A percentile compares a stretch with the other conserved stretches of the same genome.
Evolutionary conservation across 345 rosid species (phyloP).

Genomic region (Lenwebbia sp.): DNA sequence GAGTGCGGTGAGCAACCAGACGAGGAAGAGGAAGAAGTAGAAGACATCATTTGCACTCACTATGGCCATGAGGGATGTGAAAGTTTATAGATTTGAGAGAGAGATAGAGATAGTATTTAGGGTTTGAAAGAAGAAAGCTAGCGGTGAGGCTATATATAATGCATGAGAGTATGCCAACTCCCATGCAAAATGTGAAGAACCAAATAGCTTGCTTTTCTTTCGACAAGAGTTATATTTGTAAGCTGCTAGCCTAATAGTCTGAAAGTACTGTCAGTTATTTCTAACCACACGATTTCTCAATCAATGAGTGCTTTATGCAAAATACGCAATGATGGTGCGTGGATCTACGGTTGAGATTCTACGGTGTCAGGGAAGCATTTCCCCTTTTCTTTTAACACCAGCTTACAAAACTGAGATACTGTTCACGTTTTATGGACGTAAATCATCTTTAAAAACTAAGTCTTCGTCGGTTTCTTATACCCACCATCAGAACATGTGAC

Average conservation of each 20-base stretch:
- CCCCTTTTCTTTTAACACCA: background rate
- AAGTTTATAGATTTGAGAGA: background rate
- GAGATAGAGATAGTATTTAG: background rate
- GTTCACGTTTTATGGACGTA: background rate
- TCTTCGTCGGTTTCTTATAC: background rate
- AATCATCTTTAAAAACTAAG: background rate
- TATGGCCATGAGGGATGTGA: background rate
- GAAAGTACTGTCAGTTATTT: too few species aligned
- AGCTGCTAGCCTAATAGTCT: too few species aligned
- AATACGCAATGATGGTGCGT: too few species aligned
- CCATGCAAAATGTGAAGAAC: background rate
- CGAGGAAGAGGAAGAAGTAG: slow-evolving; percentile 1
- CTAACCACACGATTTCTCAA: too few species aligned
- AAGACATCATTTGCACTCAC: background rate
- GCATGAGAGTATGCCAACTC: background rate
- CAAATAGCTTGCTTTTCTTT: background rate
- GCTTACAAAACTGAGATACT: background rate
- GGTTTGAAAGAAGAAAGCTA: background rate
- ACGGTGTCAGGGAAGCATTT: too few species aligned
- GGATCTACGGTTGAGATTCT: too few species aligned
- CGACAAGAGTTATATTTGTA: background rate
- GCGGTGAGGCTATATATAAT: background rate
- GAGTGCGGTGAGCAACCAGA: slow-evolving; percentile 13
- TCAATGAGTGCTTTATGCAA: too few species aligned
- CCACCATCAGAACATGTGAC: background rate